Evolutionary conservation across 2,329 filamentous ascomycete genomes (phyloP).

Genomic region (Cucurbitaria berberidis): DNA sequence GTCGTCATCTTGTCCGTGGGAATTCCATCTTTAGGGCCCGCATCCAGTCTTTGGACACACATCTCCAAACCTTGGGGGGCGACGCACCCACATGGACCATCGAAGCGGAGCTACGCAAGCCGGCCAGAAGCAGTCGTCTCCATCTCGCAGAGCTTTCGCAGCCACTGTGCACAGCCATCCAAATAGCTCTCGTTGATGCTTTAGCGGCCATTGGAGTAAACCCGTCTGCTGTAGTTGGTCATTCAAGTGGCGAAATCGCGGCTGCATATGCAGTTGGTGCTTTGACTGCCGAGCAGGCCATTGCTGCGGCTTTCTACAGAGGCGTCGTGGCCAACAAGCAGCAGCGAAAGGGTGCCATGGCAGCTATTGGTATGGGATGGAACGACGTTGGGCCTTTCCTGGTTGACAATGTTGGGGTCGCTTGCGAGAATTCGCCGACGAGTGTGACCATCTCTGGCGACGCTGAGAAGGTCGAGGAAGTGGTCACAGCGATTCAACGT

Average conservation of each 20-base stretch:
- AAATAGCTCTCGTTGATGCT: slow-evolving; percentile 25
- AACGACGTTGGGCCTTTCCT: slow-evolving; percentile 2
- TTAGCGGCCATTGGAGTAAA: slow-evolving; percentile 10
- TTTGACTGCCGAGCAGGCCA: slow-evolving; percentile 24
- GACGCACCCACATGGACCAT: slow-evolving; percentile 12
- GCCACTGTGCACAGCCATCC: slow-evolving; percentile 31
- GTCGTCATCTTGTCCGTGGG: slow-evolving; percentile 7
- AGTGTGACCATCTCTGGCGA: slow-evolving; percentile 36
- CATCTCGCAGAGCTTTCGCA: slow-evolving; percentile 25
- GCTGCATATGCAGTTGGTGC: slow-evolving; percentile 46
- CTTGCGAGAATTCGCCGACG: slow-evolving; percentile 24
- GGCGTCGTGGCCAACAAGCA: slow-evolving; percentile 8
- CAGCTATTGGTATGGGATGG: slow-evolving; percentile 12
- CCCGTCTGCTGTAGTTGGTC: slow-evolving; percentile 38
- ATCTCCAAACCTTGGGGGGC: neutral
- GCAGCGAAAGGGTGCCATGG: slow-evolving; percentile 15
- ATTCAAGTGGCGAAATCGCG: slow-evolving; percentile 52
- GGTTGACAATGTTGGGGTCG: slow-evolving; percentile 1
- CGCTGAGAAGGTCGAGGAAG: slow-evolving; percentile 5
- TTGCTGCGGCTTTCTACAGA: slow-evolving; percentile 22
- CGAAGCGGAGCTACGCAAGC: slow-evolving; percentile 15
- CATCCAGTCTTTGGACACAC: slow-evolving; percentile 9
- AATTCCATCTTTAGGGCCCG: slow-evolving; percentile 4
- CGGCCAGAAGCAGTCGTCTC: slow-evolving; percentile 6
- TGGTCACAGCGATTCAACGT: slow-evolving; percentile 6